Evolutionary conservation across 2,329 filamentous ascomycete species (phyloP).

Genomic region (Sporothrix euskadiensis): DNA sequence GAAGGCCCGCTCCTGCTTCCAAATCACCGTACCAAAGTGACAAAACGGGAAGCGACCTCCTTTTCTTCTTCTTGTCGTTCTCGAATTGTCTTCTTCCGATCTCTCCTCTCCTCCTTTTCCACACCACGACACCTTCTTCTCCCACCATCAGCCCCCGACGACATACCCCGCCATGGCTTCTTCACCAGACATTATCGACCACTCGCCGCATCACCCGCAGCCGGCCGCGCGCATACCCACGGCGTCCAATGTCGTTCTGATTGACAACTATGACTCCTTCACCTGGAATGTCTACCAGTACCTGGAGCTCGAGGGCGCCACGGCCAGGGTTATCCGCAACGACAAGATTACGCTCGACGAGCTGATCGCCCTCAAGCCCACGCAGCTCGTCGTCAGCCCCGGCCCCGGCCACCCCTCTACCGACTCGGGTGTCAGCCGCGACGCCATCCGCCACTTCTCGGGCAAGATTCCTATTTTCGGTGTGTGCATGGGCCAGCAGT

Average conservation of each 20-base stretch:
- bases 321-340: slow-evolving; percentile 86
- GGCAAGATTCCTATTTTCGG: slow-evolving; percentile 94
- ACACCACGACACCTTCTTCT: not conserved
- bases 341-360: slow-evolving; percentile 87
- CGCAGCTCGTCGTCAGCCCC: slow-evolving; percentile 91
- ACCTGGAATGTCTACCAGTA: slow-evolving; percentile 99
- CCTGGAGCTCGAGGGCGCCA: slow-evolving; percentile 90
- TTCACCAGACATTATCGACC: slow-evolving; percentile 60
- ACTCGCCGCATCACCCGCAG: slow-evolving; percentile 83
- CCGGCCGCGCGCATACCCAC: slow-evolving; percentile 71
- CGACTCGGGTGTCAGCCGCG: slow-evolving; percentile 91
- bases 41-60: not conserved
- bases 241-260: slow-evolving; percentile 88
- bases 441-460: slow-evolving; percentile 85
- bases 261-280: slow-evolving; percentile 99
- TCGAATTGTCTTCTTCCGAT: not conserved
- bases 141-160: not conserved
- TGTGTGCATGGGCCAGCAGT: slow-evolving; percentile 99
- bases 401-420: slow-evolving; percentile 89
- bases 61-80: not conserved
- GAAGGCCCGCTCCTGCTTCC: slow-evolving; percentile 5
- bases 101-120: not conserved
- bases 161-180: slow-evolving; percentile 49
- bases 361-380: slow-evolving; percentile 79
- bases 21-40: not conserved